Conservation (phyloP, 768 basidiomycete genomes). For the Agaricus blazei region DNA sequence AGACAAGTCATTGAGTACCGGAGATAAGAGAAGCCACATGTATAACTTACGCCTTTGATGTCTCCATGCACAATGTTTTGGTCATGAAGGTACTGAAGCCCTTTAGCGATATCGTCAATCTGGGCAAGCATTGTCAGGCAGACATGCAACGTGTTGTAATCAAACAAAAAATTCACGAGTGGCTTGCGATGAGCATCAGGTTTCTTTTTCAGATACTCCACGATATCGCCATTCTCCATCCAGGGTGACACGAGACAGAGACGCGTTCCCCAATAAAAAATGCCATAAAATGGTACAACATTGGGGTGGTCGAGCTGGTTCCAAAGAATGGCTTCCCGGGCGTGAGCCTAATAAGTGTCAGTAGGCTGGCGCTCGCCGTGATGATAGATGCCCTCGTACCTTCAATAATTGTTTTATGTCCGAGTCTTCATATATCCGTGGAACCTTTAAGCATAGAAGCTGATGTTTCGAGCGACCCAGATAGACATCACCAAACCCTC, state of each 20-base stretch:
- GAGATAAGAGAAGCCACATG: neutral
- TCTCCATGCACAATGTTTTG: conserved; percentile 14
- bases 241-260: conserved; percentile 12
- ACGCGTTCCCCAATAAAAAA: neutral
- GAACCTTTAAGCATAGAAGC: conserved; percentile 18
- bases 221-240: conserved; percentile 12
- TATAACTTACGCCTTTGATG: conserved; percentile 9
- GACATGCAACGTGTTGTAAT: no score
- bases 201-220: conserved; percentile 1
- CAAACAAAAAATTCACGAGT: neutral
- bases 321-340: conserved; percentile 8
- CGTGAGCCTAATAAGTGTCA: neutral
- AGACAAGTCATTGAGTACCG: neutral
- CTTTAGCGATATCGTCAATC: conserved; percentile 8
- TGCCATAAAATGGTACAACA: conserved; percentile 6
- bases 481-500: conserved; percentile 24
- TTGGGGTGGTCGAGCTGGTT: conserved; percentile 1
- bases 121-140: no score
- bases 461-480: conserved; percentile 15
- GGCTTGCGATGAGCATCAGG: neutral
- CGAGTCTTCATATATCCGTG: conserved; percentile 13
- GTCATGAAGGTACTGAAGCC: conserved; percentile 11
- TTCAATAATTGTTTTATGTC: conserved; percentile 13
- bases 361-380: conserved; percentile 17
- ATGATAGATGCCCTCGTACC: conserved; percentile 12